phyloP scores from a whole-genome alignment of 2,329 filamentous ascomycete genomes.

The Pezicula carpinea region DNA sequence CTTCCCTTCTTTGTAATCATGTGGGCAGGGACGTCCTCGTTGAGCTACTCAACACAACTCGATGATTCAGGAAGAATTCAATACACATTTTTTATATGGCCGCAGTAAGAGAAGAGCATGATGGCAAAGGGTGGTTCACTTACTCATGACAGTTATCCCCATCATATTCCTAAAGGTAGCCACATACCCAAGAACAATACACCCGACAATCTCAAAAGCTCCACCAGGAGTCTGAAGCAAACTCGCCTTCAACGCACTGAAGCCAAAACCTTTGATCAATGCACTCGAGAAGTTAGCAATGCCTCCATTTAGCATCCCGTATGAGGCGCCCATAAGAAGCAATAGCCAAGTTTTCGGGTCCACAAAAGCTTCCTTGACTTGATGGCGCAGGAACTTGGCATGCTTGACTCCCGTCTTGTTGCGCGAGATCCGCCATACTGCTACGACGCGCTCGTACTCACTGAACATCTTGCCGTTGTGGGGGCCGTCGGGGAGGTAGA shows the following conservation, averaged over 20 bases:
- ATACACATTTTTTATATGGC: background rate
- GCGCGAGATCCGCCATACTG: slow-evolving; percentile 55
- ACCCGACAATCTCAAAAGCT: slow-evolving; percentile 26
- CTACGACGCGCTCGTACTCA: slow-evolving; percentile 53
- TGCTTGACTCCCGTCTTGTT: slow-evolving; percentile 59
- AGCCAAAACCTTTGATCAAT: slow-evolving; percentile 67
- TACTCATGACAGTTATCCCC: slow-evolving; percentile 8
- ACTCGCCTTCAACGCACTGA: slow-evolving; percentile 55
- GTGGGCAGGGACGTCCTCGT: too few species aligned
- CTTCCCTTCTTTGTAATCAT: too few species aligned
- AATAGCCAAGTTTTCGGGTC: slow-evolving; percentile 60
- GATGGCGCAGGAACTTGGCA: slow-evolving; percentile 51
- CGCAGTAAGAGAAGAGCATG: too few species aligned
- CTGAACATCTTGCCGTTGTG: slow-evolving; percentile 64
- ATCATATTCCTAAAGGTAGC: slow-evolving; percentile 8
- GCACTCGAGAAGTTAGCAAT: slow-evolving; percentile 64
- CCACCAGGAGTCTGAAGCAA: slow-evolving; percentile 70
- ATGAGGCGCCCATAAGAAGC: slow-evolving; percentile 60
- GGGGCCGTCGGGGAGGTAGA: slow-evolving; percentile 59
- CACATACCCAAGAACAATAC: slow-evolving; percentile 8
- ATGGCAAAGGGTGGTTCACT: too few species aligned
- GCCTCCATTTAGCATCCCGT: slow-evolving; percentile 55
- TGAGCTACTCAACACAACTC: too few species aligned
- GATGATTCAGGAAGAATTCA: background rate
- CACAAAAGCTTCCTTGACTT: slow-evolving; percentile 51